Base-by-base conservation (phyloP, 106 monocot species). In the Posidonia australis region DNA sequence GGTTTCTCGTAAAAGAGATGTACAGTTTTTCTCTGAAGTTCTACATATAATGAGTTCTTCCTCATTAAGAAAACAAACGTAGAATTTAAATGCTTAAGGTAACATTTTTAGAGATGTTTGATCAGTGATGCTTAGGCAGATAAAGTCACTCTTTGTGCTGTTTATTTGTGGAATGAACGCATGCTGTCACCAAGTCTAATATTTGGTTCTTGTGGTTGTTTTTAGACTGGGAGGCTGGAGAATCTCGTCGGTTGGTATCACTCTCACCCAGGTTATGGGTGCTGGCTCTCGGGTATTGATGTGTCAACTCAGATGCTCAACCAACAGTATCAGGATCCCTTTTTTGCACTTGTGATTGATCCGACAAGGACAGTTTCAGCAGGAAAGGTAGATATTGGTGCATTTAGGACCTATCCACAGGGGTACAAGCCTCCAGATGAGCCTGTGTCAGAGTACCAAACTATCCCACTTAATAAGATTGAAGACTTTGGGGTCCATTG, bases 401-500 rank as follows among this genome's bases (percentile, higher is more conserved):
- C 96, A 60, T 96, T 90, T 30, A 84, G 96, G 72, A 89, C 96
- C 58, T 96, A 90, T 47, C 96, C 90, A 6, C 57, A 84, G 63
- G 96, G 87, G 3, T 90, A 87, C 75, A 96, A 90, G 29, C 96
- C 96, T 29, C 77, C 90, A 20, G 90, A 96, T 69, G 96, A 96
- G 64, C 96, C 96, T 19, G 84, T 90, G 5, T 96, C 96, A 13
- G 96, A 96, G 60, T 96, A 90, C 29, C 96, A 96, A 60, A 96
- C 96, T 9, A 96, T 96, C 58, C 96, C 96, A 21, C 82, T 96
- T 3, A 96, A 90, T 67, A 96, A 96, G 70, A 96, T 96, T 63
- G 96, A 96, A 77, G 96, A 96, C 65, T 96, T 96, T 73, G 96
- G 90, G 9, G 96, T 96, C 52, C 96, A 96, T 48, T 96, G 96